Conservation (phyloP, 1,284 basidiomycete species). For the Melanopsichium pennsylvanicum region DNA sequence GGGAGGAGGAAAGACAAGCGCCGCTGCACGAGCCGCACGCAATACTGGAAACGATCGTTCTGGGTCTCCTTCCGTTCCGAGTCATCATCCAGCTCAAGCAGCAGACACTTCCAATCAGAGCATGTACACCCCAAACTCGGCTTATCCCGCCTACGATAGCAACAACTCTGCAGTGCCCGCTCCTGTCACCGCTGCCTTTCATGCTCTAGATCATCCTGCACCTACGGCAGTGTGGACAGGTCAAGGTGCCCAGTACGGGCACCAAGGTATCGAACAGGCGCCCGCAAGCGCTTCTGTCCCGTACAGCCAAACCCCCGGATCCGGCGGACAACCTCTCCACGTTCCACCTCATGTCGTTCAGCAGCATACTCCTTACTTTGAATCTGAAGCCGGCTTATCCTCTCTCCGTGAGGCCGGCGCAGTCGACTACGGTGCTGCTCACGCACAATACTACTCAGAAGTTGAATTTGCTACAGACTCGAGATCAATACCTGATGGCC, state of each 20-base stretch:
- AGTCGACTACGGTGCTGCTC: slow-evolving; percentile 6
- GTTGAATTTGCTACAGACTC: background rate
- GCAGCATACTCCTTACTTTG: slow-evolving; percentile 22
- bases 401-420: background rate
- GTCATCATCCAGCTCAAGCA: background rate
- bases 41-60: slow-evolving; percentile 11
- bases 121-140: slow-evolving; percentile 5
- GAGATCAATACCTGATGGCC: slow-evolving; percentile 5
- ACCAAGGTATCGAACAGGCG: slow-evolving; percentile 3
- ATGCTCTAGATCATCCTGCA: slow-evolving; percentile 4
- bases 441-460: slow-evolving; percentile 7
- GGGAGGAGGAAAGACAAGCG: slow-evolving; percentile 28
- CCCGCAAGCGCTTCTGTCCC: background rate
- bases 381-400: slow-evolving; percentile 6
- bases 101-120: background rate
- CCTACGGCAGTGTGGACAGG: slow-evolving; percentile 11
- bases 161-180: slow-evolving; percentile 1
- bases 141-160: slow-evolving; percentile 11
- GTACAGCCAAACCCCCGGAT: background rate
- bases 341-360: slow-evolving; percentile 12
- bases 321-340: slow-evolving; percentile 9
- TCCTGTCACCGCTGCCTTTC: background rate
- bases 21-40: slow-evolving; percentile 23
- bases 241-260: slow-evolving; percentile 16
- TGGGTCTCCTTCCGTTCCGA: slow-evolving; percentile 7